phyloP scores from a whole-genome alignment of 108 stramenopile genomes.

The Stephanodiscus triporus region DNA sequence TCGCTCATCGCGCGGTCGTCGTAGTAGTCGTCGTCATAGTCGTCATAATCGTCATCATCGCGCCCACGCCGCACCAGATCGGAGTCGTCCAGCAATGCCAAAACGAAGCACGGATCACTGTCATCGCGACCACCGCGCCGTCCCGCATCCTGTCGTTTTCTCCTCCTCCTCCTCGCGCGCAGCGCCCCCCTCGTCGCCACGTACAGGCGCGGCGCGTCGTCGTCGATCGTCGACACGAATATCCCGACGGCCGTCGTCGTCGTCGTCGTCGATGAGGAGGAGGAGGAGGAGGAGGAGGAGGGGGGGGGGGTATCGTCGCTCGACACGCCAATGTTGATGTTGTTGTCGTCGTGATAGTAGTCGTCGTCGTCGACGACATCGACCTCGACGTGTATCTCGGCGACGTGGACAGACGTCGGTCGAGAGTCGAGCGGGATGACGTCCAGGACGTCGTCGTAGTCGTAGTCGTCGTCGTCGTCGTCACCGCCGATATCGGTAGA shows the following conservation, averaged over 20 bases:
- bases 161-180: background rate
- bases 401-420: slow-evolving; percentile 35
- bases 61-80: background rate
- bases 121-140: background rate
- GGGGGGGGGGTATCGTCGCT: background rate
- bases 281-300: background rate
- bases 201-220: slow-evolving; percentile 31
- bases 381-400: slow-evolving; percentile 22
- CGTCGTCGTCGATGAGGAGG: too few species aligned
- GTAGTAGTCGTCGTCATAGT: background rate
- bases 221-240: slow-evolving; percentile 38
- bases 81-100: slow-evolving; percentile 2
- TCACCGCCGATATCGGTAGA: too few species aligned
- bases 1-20: slow-evolving; percentile 5
- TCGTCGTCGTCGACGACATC: background rate
- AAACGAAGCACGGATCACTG: background rate
- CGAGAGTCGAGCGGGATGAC: slow-evolving; percentile 27
- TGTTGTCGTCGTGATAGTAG: background rate
- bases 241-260: slow-evolving; percentile 22
- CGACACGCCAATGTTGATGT: background rate
- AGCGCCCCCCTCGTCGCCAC: slow-evolving; percentile 17
- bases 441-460: background rate
- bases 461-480: background rate
- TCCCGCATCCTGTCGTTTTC: too few species aligned
- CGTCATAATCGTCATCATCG: background rate